phyloP scores from a whole-genome alignment of 331 rosid species.

The Spiraea crenata region DNA sequence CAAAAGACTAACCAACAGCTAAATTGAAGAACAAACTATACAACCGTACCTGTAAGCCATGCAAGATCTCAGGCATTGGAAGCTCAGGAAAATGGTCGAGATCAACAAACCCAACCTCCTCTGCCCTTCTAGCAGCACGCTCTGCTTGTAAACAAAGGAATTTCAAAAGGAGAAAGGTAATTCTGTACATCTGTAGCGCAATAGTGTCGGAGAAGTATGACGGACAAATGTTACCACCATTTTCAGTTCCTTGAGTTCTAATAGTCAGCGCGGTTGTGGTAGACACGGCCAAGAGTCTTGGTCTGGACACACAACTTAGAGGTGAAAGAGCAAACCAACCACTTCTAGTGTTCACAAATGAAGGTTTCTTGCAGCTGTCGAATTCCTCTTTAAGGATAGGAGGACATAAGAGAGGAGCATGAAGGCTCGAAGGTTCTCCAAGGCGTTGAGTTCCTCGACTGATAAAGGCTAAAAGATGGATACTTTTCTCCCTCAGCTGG shows the following conservation, averaged over 20 bases:
- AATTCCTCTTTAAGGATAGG: slow-evolving; percentile 81
- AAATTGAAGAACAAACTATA: not conserved
- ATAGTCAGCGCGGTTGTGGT: slow-evolving; percentile 32
- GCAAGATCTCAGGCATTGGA: slow-evolving; percentile 95
- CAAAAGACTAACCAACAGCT: not conserved
- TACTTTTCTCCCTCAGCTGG: slow-evolving; percentile 80
- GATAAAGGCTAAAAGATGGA: slow-evolving; percentile 89
- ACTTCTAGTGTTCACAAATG: slow-evolving; percentile 59
- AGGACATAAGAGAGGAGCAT: slow-evolving; percentile 64
- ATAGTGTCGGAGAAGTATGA: slow-evolving; percentile 69
- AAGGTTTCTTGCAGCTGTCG: slow-evolving; percentile 57
- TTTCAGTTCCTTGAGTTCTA: slow-evolving; percentile 49
- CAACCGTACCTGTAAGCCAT: slow-evolving; percentile 73
- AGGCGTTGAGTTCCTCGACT: slow-evolving; percentile 70
- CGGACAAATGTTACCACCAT: slow-evolving; percentile 37
- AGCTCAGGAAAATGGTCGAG: slow-evolving; percentile 95
- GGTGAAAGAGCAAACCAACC: slow-evolving; percentile 94
- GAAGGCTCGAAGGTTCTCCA: slow-evolving; percentile 51
- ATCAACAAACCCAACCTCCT: slow-evolving; percentile 90
- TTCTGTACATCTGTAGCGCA: slow-evolving; percentile 73
- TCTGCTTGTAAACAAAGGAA: slow-evolving; percentile 89
- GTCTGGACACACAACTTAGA: slow-evolving; percentile 58
- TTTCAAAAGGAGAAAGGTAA: slow-evolving; percentile 69
- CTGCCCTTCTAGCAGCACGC: slow-evolving; percentile 87
- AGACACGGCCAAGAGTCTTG: slow-evolving; percentile 50